Evolutionary conservation across 192 early-diverging fungal species (phyloP).

Genomic region (Allomyces javanicus): DNA sequence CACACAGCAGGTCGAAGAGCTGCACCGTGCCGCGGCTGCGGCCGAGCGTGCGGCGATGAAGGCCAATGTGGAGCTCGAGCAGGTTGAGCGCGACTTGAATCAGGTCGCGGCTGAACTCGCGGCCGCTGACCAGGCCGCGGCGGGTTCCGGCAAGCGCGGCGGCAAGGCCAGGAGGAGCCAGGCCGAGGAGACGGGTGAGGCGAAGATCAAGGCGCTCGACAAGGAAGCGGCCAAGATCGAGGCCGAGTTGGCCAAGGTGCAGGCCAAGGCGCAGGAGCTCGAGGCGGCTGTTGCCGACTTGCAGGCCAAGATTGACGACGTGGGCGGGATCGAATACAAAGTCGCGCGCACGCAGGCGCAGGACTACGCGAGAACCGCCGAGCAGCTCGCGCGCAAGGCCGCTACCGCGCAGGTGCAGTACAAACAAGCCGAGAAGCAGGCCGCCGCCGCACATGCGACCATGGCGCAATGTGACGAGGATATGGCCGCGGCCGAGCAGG

Average conservation of each 20-base stretch:
- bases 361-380: background rate
- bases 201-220: slow-evolving; percentile 1
- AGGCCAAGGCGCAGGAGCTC: slow-evolving; percentile 41
- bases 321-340: background rate
- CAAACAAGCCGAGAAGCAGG: background rate
- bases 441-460: background rate
- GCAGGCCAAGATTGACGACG: background rate
- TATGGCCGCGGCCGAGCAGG: background rate
- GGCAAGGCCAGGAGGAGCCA: too few relatives aligned
- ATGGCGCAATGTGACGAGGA: background rate
- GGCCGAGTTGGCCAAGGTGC: slow-evolving; percentile 30
- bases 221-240: slow-evolving; percentile 29
- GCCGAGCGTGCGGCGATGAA: background rate
- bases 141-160: too few relatives aligned
- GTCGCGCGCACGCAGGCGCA: background rate
- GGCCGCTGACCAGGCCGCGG: too few relatives aligned
- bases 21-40: slow-evolving; percentile 56
- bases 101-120: too few relatives aligned
- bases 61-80: too few relatives aligned
- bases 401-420: background rate
- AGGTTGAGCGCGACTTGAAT: too few relatives aligned
- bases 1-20: slow-evolving; percentile 34
- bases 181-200: too few relatives aligned
- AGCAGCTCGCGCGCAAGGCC: background rate
- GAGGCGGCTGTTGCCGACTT: slow-evolving; percentile 38